Percentiles rank a stretch among this genome's conserved stretches.
These are phyloP conservation scores for Cercis canadensis DNA, from an alignment of 306 rosid genomes.

Conservation along the genomic window DNA sequence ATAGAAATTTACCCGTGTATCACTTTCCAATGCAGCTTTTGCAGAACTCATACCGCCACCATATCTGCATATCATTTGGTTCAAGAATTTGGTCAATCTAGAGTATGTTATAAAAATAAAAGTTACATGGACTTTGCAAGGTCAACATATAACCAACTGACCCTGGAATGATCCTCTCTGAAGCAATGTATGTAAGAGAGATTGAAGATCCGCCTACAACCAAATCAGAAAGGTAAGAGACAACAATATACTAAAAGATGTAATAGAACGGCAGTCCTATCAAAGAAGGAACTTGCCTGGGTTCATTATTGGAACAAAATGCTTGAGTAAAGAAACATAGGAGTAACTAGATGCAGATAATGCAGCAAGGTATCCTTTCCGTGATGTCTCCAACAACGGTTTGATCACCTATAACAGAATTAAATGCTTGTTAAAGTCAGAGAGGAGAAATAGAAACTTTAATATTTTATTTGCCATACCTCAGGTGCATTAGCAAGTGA, in stretches of 20 bases:
- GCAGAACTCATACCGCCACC: constrained; percentile 99
- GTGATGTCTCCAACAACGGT: constrained; percentile 93
- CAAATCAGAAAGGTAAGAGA: constrained; percentile 24
- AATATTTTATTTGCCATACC: constrained; percentile 48
- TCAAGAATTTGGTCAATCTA: constrained; percentile 9
- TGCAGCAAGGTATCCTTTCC: constrained; percentile 97
- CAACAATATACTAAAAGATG: neutral
- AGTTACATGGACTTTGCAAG: too few species aligned
- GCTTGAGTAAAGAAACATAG: constrained; percentile 83
- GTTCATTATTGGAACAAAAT: constrained; percentile 90
- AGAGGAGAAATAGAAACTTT: constrained; percentile 11
- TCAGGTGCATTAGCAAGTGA: constrained; percentile 99
- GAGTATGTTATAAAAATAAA: neutral
- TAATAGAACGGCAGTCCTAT: constrained; percentile 23
- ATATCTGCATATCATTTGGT: constrained; percentile 56
- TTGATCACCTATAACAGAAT: constrained; percentile 70
- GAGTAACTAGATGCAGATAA: constrained; percentile 97
- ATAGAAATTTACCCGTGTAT: constrained; percentile 76
- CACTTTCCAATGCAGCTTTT: constrained; percentile 97
- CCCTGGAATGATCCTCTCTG: constrained; percentile 98
- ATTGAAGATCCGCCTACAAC: constrained; percentile 85
- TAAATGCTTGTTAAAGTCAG: constrained; percentile 23
- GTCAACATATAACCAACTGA: constrained; percentile 38
- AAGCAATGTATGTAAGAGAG: constrained; percentile 95
- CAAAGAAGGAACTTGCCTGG: constrained; percentile 61